These are phyloP conservation scores for Cutaneotrichosporon sp. DNA, from an alignment of 1,284 basidiomycete genomes.

Conservation along the genomic window DNA sequence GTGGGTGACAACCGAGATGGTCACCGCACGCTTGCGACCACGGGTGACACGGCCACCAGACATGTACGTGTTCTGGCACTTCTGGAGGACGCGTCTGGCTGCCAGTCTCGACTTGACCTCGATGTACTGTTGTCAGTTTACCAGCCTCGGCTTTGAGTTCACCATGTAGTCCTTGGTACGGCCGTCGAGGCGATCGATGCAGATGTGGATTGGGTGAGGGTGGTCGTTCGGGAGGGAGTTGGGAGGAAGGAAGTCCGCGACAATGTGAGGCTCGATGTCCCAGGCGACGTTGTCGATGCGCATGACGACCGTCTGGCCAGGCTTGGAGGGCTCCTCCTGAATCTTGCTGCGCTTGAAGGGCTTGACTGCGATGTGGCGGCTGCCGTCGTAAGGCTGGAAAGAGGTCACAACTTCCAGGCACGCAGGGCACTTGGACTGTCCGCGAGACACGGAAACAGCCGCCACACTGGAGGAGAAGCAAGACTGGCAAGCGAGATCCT, in stretches of 20 bases:
- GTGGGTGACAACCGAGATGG: slow-evolving; percentile 45
- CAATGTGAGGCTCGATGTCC: slow-evolving; percentile 51
- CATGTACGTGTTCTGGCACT: slow-evolving; percentile 48
- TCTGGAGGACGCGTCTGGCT: slow-evolving; percentile 42
- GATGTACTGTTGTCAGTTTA: slow-evolving; percentile 41
- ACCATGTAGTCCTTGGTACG: slow-evolving; percentile 54
- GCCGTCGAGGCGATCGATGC: slow-evolving; percentile 48
- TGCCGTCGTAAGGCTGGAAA: slow-evolving; percentile 20
- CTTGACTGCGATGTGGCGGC: background rate
- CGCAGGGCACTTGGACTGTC: slow-evolving; percentile 36
- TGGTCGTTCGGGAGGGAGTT: slow-evolving; percentile 34
- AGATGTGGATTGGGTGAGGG: slow-evolving; percentile 50
- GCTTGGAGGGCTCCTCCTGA: background rate
- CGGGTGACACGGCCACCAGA: slow-evolving; percentile 38
- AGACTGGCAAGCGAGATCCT: slow-evolving; percentile 36
- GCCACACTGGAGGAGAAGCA: slow-evolving; percentile 45
- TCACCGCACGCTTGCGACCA: slow-evolving; percentile 47
- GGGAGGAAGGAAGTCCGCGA: slow-evolving; percentile 45
- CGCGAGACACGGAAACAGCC: slow-evolving; percentile 37
- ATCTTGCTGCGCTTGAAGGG: background rate
- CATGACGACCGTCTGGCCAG: slow-evolving; percentile 32
- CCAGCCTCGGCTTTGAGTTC: slow-evolving; percentile 9
- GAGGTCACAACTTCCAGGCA: slow-evolving; percentile 32
- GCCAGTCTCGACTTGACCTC: slow-evolving; percentile 45
- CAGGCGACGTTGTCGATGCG: slow-evolving; percentile 54